Conservation (phyloP, 1,139 yeast species). For the Tardiomyces blankii region DNA sequence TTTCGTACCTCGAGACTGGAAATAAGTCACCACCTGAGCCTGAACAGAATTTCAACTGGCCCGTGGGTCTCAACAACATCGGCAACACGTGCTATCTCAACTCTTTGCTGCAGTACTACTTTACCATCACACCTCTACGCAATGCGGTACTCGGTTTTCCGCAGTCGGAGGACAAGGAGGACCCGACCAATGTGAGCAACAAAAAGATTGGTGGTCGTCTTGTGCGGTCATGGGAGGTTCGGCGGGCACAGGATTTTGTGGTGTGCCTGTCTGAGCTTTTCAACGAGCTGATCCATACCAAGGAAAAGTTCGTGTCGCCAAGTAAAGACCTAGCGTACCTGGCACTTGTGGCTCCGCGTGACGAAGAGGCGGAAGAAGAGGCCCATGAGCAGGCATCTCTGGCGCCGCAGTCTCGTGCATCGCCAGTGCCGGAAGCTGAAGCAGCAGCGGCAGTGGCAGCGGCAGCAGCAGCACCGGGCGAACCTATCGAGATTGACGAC, state of each 20-base stretch:
- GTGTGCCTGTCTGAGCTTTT: slow-evolving; percentile 61
- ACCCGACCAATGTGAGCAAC: slow-evolving; percentile 13
- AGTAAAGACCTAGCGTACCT: slow-evolving; percentile 75
- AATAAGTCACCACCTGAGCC: slow-evolving; percentile 4
- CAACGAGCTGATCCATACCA: slow-evolving; percentile 53
- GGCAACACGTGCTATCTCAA: slow-evolving; percentile 94
- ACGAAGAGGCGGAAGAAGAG: slow-evolving; percentile 19
- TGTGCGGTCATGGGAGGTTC: slow-evolving; percentile 62
- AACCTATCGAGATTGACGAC: neutral
- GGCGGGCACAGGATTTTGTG: slow-evolving; percentile 72
- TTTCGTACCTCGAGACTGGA: slow-evolving; percentile 17
- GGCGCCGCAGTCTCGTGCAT: too few species aligned
- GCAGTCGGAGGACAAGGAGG: slow-evolving; percentile 20
- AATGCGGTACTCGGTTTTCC: slow-evolving; percentile 50
- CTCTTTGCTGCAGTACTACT: slow-evolving; percentile 80
- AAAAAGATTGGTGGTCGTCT: slow-evolving; percentile 75
- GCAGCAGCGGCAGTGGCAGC: slow-evolving; percentile 22
- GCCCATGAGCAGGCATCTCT: slow-evolving; percentile 5
- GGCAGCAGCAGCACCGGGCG: slow-evolving; percentile 30
- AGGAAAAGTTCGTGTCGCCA: slow-evolving; percentile 63
- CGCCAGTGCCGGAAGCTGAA: slow-evolving; percentile 35
- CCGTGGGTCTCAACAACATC: slow-evolving; percentile 85
- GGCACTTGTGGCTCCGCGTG: slow-evolving; percentile 70
- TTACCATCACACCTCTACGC: slow-evolving; percentile 73
- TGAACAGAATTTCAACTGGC: slow-evolving; percentile 43